Base-by-base conservation (phyloP, 495 filamentous ascomycete species). In the Aspergillus haitiensis region DNA sequence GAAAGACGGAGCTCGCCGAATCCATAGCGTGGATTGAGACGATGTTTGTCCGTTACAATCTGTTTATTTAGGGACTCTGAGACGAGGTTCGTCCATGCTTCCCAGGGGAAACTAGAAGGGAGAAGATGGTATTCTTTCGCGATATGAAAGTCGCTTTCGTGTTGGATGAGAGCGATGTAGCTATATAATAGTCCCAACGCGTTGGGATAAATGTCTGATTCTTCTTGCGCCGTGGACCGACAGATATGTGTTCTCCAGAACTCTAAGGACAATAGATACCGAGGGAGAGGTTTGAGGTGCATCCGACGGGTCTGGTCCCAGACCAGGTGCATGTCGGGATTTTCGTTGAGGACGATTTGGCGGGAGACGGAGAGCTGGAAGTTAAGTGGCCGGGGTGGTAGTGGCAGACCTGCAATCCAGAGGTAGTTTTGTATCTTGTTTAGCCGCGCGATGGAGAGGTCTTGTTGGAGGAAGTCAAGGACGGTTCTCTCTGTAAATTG, bases 391-490 rank as follows among this genome's bases (percentile, higher is more conserved):
- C 75, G 75, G 2, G 82, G 75, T 2, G 74, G 71, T 61, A 75
- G 69, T 12, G 80, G 79, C 4, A 70, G 69, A 6, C 82, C 79
- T 34, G 70, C 78, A 1, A 83, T 40, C 82, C 82, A 82, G 16
- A 84, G 72, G 51, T 67, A 73, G 33, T 65, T 54, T 45, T 73
- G 61, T 7, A 77, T 61, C 7, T 62, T 45, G 37, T 77, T 73
- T 15, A 82, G 62, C 37, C 62, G 37, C 10, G 50, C 33, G 33
- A 58, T 33, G 16, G 15, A 40, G 55, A 58, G 44, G 11, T 58
- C 55, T 5, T 15, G 6, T 6, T 13, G 33, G 13, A 58, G 31
- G 55, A 58, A 50, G n/a, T n/a, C n/a, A n/a, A n/a, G n/a, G n/a
- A n/a, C n/a, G n/a, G n/a, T n/a, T n/a, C n/a, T n/a, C n/a, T n/a